A percentile compares a stretch with the other conserved stretches of the same genome.
phyloP scores from a whole-genome alignment of 2,329 filamentous ascomycete species.

The Acrodontium crateriforme region DNA sequence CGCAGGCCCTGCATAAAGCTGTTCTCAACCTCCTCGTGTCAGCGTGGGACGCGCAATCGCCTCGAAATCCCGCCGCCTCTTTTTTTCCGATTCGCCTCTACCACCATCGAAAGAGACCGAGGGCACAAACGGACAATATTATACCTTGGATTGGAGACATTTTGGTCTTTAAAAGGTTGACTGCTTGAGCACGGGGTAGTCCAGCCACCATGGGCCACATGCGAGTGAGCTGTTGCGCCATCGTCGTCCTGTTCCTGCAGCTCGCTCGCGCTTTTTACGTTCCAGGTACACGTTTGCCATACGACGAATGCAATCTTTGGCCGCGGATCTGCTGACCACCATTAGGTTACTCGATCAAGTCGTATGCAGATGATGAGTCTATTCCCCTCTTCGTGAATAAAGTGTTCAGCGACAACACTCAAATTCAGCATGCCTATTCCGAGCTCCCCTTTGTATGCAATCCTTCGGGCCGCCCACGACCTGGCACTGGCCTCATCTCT shows the following conservation, averaged over 20 bases:
- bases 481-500: constrained; percentile 55
- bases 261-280: constrained; percentile 64
- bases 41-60: too few relatives aligned
- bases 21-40: too few relatives aligned
- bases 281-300: constrained; percentile 53
- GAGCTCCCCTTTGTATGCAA: constrained; percentile 80
- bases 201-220: too few relatives aligned
- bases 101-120: too few relatives aligned
- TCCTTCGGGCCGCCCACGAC: constrained; percentile 52
- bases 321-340: constrained; percentile 6
- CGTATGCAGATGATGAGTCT: constrained; percentile 59
- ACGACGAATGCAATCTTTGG: constrained; percentile 4
- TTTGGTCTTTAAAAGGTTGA: too few relatives aligned
- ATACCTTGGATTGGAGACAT: too few relatives aligned
- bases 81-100: too few relatives aligned
- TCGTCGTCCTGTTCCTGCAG: constrained; percentile 35
- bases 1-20: too few relatives aligned
- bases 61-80: too few relatives aligned
- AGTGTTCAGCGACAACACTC: constrained; percentile 76
- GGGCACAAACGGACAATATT: too few relatives aligned
- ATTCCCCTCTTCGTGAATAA: constrained; percentile 87
- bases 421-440: constrained; percentile 84
- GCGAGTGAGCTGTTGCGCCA: constrained; percentile 32
- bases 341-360: constrained; percentile 68
- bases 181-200: too few relatives aligned